Evolutionary conservation across 805 yeast species (phyloP).

Genomic region (Yamadazyma nakazawae): DNA sequence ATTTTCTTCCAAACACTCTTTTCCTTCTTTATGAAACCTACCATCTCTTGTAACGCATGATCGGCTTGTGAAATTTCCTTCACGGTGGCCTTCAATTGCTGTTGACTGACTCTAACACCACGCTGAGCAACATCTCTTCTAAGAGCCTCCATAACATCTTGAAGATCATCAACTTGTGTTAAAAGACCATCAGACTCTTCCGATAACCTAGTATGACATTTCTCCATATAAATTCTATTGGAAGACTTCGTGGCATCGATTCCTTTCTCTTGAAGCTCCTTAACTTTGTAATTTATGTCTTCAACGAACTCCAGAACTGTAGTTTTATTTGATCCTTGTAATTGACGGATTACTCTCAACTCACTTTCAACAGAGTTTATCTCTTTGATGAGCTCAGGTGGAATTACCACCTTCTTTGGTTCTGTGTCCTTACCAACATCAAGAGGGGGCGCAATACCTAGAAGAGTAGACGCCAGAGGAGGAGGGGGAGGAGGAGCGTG

Average conservation of each 20-base stretch:
- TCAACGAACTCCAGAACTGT: slow-evolving; percentile 41
- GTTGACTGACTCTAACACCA: slow-evolving; percentile 76
- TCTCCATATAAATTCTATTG: slow-evolving; percentile 64
- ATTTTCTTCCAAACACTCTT: slow-evolving; percentile 83
- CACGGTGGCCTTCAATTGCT: slow-evolving; percentile 63
- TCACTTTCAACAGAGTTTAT: slow-evolving; percentile 43
- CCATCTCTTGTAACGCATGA: slow-evolving; percentile 48
- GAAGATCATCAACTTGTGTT: slow-evolving; percentile 83
- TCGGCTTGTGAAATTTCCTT: slow-evolving; percentile 64
- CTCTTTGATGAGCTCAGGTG: slow-evolving; percentile 8
- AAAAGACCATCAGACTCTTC: slow-evolving; percentile 72
- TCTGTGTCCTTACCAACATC: background rate
- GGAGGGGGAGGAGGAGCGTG: background rate
- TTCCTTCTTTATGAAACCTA: slow-evolving; percentile 62
- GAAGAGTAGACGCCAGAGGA: background rate
- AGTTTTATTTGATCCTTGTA: slow-evolving; percentile 45
- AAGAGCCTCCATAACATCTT: slow-evolving; percentile 85
- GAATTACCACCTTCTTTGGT: background rate
- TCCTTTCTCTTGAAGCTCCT: slow-evolving; percentile 49
- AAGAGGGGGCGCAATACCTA: background rate
- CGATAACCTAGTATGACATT: slow-evolving; percentile 69
- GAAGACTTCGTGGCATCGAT: slow-evolving; percentile 35
- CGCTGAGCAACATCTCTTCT: slow-evolving; percentile 89
- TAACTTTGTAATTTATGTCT: slow-evolving; percentile 43
- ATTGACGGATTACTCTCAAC: slow-evolving; percentile 54